Evolutionary conservation across 2,329 filamentous ascomycete genomes (phyloP), one percentile per base, ranked within the genome.

Genomic region (Pseudogymnoascus sp.): DNA sequence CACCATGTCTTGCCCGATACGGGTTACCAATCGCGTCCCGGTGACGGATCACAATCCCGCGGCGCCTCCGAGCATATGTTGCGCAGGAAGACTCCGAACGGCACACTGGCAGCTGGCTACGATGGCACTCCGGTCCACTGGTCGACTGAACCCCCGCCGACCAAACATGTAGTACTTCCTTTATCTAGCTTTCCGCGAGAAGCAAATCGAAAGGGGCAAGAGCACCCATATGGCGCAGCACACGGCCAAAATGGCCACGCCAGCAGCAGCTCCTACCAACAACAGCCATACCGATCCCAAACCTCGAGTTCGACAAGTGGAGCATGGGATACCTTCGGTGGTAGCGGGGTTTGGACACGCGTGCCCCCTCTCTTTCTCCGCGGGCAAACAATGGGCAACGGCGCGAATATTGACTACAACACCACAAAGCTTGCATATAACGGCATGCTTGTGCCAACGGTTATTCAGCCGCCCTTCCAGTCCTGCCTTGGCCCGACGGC

Each of bases 31-130:
- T 38, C 36, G 25, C 63, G 63, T 56, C 50, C 50, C 16, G 50
- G 44, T 62, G 25, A 64, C 38, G 59, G n/a, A 28, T 44, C 59
- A 72, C 59, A 65, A 70, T 66, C 68, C 72, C 60, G 18, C n/a
- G 61, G 18, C 12, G 67, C 68, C 7, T 67, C 70, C n/a, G 91
- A 96, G 74, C 87, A 96, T 74, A 89, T 91, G 69, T 80, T 97
- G 63, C 86, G 93, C 68, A 86, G 93, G 68, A 97, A 97, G 76
- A 97, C 93, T 7, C 95, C 93, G 4, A 93, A 88, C 71, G 95
- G 93, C n/a, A 96, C 92, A 38, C 83, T 97, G 66, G 89, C 93
- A 67, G 91, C 90, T 62, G 92, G 91, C 10, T 97, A 96, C 72
- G 93, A 97, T 80, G 91, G 90, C 34, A 90, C 90, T 4, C 86